A percentile compares a stretch with the other conserved stretches of the same genome.
phyloP scores from a whole-genome alignment of 805 yeast species.

The Monosporozyma servazzii region DNA sequence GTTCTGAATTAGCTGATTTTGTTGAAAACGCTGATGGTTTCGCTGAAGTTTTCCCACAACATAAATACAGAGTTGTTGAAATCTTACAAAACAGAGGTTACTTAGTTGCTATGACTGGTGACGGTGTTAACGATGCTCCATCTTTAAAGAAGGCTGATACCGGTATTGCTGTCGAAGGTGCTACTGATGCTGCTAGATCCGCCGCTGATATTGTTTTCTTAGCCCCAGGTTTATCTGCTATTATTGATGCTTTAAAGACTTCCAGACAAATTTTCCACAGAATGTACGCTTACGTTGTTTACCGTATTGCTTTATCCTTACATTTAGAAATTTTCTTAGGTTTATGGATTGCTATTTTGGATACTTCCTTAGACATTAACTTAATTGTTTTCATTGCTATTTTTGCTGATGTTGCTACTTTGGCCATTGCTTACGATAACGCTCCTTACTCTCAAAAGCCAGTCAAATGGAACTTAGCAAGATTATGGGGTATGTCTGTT shows the following conservation, averaged over 20 bases:
- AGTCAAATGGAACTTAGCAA: slow-evolving; percentile 94
- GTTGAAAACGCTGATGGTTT: slow-evolving; percentile 98
- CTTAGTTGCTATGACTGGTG: slow-evolving; percentile 99
- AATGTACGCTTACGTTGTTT: slow-evolving; percentile 95
- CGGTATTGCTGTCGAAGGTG: slow-evolving; percentile 98
- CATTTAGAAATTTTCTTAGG: slow-evolving; percentile 93
- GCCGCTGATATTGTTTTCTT: slow-evolving; percentile 95
- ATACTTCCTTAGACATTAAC: slow-evolving; percentile 78
- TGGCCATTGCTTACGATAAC: slow-evolving; percentile 94
- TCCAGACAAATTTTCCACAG: slow-evolving; percentile 98
- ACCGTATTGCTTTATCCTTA: slow-evolving; percentile 93
- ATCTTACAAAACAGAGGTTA: slow-evolving; percentile 91
- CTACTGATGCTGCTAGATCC: slow-evolving; percentile 93
- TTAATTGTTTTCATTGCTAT: slow-evolving; percentile 93
- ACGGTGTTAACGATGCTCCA: slow-evolving; percentile 98
- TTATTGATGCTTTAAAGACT: slow-evolving; percentile 89
- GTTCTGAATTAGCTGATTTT: slow-evolving; percentile 94
- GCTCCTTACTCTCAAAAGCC: slow-evolving; percentile 92
- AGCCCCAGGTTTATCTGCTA: slow-evolving; percentile 92
- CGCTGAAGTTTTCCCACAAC: slow-evolving; percentile 98
- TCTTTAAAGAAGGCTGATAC: slow-evolving; percentile 92
- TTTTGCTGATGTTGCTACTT: slow-evolving; percentile 94
- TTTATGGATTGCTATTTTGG: slow-evolving; percentile 91
- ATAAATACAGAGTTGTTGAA: slow-evolving; percentile 92
- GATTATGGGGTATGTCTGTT: slow-evolving; percentile 95